A percentile compares a stretch with the other conserved stretches of the same genome.
phyloP scores from a whole-genome alignment of 2,329 filamentous ascomycete species.

The Colletotrichum musae region DNA sequence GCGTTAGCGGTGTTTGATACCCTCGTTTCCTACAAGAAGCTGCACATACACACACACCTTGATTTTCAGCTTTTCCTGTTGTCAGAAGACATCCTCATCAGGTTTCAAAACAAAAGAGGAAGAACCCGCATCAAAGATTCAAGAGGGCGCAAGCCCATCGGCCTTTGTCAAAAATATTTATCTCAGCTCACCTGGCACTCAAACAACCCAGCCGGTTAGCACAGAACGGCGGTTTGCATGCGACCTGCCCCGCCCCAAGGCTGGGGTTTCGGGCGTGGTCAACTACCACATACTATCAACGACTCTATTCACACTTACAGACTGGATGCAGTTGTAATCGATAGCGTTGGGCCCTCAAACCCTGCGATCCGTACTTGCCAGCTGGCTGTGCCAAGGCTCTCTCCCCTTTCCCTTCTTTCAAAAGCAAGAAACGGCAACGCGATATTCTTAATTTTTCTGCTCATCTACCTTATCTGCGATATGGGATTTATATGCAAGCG shows the following conservation, averaged over 20 bases:
- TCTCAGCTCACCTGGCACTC: background rate
- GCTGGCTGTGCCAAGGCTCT: slow-evolving; percentile 27
- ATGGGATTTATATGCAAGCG: slow-evolving; percentile 5
- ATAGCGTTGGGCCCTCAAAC: slow-evolving; percentile 21
- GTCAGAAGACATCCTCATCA: slow-evolving; percentile 12
- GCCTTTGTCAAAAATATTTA: background rate
- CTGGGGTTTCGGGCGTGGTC: slow-evolving; percentile 5
- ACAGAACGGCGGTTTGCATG: slow-evolving; percentile 31
- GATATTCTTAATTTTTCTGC: slow-evolving; percentile 20
- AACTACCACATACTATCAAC: slow-evolving; percentile 17
- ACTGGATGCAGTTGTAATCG: slow-evolving; percentile 27
- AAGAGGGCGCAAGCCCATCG: slow-evolving; percentile 40
- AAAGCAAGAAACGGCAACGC: slow-evolving; percentile 11
- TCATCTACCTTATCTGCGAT: slow-evolving; percentile 28
- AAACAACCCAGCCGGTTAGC: slow-evolving; percentile 30
- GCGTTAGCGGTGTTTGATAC: slow-evolving; percentile 12
- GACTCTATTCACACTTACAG: slow-evolving; percentile 5
- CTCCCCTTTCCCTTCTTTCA: background rate
- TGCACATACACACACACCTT: slow-evolving; percentile 9
- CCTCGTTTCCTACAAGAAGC: slow-evolving; percentile 4
- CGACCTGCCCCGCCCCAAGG: slow-evolving; percentile 5
- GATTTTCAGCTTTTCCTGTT: slow-evolving; percentile 7
- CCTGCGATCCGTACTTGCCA: slow-evolving; percentile 13
- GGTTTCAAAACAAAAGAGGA: slow-evolving; percentile 18
- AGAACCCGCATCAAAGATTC: slow-evolving; percentile 31